Percentiles rank a stretch among this genome's conserved stretches.
Evolutionary conservation across 768 basidiomycete genomes (phyloP).

Genomic region (Hygrophoropsis aurantiaca): DNA sequence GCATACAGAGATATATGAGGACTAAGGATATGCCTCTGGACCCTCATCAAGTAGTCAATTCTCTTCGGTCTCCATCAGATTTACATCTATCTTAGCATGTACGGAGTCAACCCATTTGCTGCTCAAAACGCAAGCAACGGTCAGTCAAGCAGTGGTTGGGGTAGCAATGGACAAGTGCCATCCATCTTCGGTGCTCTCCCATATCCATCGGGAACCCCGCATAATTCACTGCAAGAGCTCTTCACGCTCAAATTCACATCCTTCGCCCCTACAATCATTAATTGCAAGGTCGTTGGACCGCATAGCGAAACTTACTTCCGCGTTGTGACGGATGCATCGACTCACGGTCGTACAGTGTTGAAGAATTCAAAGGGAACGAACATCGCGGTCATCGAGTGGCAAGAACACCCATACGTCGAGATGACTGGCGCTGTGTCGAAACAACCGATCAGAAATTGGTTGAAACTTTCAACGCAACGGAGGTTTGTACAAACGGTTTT

Average conservation of each 20-base stretch:
- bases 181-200: slow-evolving; percentile 68
- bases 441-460: slow-evolving; percentile 53
- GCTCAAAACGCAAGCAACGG: slow-evolving; percentile 22
- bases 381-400: slow-evolving; percentile 61
- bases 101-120: slow-evolving; percentile 27
- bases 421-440: slow-evolving; percentile 49
- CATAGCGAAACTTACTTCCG: slow-evolving; percentile 47
- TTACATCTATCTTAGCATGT: slow-evolving; percentile 8
- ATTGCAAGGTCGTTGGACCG: slow-evolving; percentile 53
- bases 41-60: not conserved
- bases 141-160: slow-evolving; percentile 9
- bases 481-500: slow-evolving; percentile 32
- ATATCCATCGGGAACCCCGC: slow-evolving; percentile 37
- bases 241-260: slow-evolving; percentile 50
- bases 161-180: slow-evolving; percentile 30
- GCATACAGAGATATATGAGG: slow-evolving; percentile 4
- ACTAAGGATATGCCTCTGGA: not conserved
- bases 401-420: slow-evolving; percentile 47
- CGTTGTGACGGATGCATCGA: slow-evolving; percentile 48
- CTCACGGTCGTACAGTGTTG: slow-evolving; percentile 54
- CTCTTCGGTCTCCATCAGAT: not conserved
- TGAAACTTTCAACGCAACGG: slow-evolving; percentile 48
- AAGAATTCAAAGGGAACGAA: slow-evolving; percentile 47
- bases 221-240: slow-evolving; percentile 29
- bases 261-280: slow-evolving; percentile 51